phyloP scores from a whole-genome alignment of 2,329 filamentous ascomycete species.

The Anisogramma anomala region DNA sequence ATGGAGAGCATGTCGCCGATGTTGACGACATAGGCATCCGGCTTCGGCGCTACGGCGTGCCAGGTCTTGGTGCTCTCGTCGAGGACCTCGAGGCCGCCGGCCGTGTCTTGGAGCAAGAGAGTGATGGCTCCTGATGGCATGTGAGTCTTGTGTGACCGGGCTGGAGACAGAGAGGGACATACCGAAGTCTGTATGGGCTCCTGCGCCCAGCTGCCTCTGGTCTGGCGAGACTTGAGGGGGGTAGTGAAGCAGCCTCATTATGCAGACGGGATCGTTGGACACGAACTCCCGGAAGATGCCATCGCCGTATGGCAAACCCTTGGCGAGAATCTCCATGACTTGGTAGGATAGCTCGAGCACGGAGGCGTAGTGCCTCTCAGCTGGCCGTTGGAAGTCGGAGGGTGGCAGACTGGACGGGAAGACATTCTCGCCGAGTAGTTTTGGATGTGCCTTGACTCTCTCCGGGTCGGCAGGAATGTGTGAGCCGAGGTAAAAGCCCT shows the following conservation, averaged over 20 bases:
- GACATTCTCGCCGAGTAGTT: constrained; percentile 30
- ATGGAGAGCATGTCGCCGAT: constrained; percentile 36
- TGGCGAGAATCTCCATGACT: constrained; percentile 31
- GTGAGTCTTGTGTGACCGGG: background rate
- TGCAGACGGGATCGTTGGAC: constrained; percentile 29
- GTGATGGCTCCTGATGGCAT: constrained; percentile 32
- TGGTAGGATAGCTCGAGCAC: constrained; percentile 29
- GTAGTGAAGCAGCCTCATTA: constrained; percentile 38
- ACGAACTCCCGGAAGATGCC: constrained; percentile 32
- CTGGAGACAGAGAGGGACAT: background rate
- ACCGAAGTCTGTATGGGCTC: constrained; percentile 45
- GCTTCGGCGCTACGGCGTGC: constrained; percentile 32
- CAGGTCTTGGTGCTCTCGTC: constrained; percentile 31
- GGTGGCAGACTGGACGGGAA: constrained; percentile 20
- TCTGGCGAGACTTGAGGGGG: constrained; percentile 28
- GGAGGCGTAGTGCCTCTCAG: constrained; percentile 29
- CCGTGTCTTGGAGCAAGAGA: constrained; percentile 39
- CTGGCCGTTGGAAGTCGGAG: constrained; percentile 25
- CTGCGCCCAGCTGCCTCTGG: constrained; percentile 25
- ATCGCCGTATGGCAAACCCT: constrained; percentile 30
- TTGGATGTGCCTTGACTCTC: constrained; percentile 25
- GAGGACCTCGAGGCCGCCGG: constrained; percentile 40
- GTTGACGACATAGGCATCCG: constrained; percentile 40
- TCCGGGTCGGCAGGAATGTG: constrained; percentile 23
- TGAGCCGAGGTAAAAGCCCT: constrained; percentile 29